Base-by-base conservation (phyloP, 2,329 filamentous ascomycete genomes). In the Aureobasidium sp. region DNA sequence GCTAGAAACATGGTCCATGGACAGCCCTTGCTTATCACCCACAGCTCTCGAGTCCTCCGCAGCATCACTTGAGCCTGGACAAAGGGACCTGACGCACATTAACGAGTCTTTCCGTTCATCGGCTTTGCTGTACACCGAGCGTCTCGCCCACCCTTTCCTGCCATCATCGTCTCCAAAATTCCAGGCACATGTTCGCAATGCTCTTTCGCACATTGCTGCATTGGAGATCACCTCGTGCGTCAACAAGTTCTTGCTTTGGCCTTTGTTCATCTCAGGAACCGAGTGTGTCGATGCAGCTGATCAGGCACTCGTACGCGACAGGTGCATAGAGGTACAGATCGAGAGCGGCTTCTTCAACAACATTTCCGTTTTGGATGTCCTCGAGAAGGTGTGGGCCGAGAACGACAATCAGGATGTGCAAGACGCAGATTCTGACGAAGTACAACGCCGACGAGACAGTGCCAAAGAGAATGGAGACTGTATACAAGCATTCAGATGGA, bases 331-430 rank as follows among this genome's bases (percentile, higher is more conserved):
- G 70, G 93, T 97, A 67, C 91, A 93, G 80, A 84, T 86, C 34
- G 88, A 93, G 67, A 93, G 89, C 60, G 92, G 92, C 1, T 97
- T 97, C 76, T 90, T 91, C 80, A 97, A 96, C 76, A 97, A 96
- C 72, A 82, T 95, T 44, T 88, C 89, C 7, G 91, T 89, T 8
- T 81, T 97, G 29, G 89, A 94, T 69, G 85, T 96, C 4, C 76
- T 97, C 45, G 92, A 97, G 78, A 86, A 87, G 69, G 82, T 96
- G 17, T 97, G 93, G 92, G 79, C 70, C 63, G 72, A 73, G 62
- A 64, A 69, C 6, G 69, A 66, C 1, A 62, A 59, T 22, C 67
- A 68, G 45, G 66, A 65, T 31, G 52, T 41, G 11, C 68, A 68
- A 9, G 66, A 64, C 22, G 66, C 68, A 45, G 67, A 62, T 17